Conservation (phyloP, 2,329 filamentous ascomycete genomes). For the Colletotrichum australisinense region DNA sequence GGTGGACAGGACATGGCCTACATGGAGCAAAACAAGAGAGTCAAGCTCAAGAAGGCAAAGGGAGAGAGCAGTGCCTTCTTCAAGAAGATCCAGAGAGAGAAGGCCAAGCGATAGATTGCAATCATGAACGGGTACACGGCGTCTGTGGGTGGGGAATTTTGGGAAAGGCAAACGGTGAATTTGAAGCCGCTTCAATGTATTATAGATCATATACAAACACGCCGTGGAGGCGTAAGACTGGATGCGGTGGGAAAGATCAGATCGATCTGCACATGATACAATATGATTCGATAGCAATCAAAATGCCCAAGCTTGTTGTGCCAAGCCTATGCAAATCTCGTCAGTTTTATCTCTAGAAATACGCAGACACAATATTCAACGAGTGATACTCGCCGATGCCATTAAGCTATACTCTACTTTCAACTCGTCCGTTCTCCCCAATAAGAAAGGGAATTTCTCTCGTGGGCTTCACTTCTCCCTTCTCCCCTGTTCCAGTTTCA, state of each 20-base stretch:
- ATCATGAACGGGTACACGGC: conserved; percentile 9
- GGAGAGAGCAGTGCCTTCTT: conserved; percentile 73
- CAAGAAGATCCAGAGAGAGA: conserved; percentile 73
- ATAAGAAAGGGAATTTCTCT: no score
- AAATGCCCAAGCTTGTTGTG: no score
- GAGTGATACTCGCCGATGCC: no score
- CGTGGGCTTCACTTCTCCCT: no score
- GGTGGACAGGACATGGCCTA: conserved; percentile 99
- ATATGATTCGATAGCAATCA: background rate
- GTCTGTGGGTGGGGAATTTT: background rate
- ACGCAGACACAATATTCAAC: no score
- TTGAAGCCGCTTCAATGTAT: conserved; percentile 8
- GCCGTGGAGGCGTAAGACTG: background rate
- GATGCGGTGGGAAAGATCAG: background rate
- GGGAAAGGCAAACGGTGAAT: conserved; percentile 19
- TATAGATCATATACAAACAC: background rate
- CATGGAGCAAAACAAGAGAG: conserved; percentile 81
- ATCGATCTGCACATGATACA: background rate
- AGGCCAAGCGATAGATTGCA: conserved; percentile 45
- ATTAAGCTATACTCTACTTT: no score
- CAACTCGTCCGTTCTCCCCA: no score
- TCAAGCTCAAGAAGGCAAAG: conserved; percentile 72
- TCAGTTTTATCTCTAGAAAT: no score
- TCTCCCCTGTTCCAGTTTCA: no score
- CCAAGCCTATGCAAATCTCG: no score